These are phyloP conservation scores for Agrocybe praecox DNA, from an alignment of 768 basidiomycete genomes.

Conservation along the genomic window DNA sequence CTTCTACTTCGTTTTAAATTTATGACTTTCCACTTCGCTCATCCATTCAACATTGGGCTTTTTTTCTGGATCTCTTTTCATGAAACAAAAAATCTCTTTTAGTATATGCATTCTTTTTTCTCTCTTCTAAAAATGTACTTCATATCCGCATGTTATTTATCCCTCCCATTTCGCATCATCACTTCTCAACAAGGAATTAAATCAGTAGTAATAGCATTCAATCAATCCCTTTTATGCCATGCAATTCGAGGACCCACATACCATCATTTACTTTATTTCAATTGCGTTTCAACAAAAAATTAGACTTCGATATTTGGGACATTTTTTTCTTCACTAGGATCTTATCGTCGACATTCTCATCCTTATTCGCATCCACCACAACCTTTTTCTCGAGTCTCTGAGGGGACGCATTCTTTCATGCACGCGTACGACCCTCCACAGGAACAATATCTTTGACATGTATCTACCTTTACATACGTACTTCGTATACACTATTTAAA, in stretches of 20 bases:
- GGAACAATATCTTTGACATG: background rate
- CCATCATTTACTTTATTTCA: background rate
- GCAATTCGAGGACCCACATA: background rate
- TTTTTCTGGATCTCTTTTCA: conserved; percentile 15
- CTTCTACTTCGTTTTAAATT: background rate
- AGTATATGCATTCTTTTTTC: background rate
- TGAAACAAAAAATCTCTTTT: conserved; percentile 8
- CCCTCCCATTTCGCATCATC: conserved; percentile 8
- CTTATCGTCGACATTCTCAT: no score
- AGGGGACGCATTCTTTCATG: no score
- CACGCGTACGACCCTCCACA: no score
- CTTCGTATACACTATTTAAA: background rate
- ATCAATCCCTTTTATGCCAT: conserved; percentile 1
- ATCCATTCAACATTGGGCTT: conserved; percentile 12
- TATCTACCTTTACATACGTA: background rate
- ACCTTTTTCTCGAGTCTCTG: no score
- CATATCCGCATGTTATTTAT: conserved; percentile 16
- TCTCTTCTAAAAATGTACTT: conserved; percentile 17
- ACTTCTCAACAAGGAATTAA: conserved; percentile 17
- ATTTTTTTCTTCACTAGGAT: background rate
- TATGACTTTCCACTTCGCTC: conserved; percentile 4
- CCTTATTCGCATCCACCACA: no score
- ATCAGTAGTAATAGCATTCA: conserved; percentile 1
- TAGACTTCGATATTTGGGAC: background rate
- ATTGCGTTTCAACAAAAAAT: conserved; percentile 1